phyloP scores from a whole-genome alignment of 2,329 filamentous ascomycete species.

The Beauveria pseudobassiana region DNA sequence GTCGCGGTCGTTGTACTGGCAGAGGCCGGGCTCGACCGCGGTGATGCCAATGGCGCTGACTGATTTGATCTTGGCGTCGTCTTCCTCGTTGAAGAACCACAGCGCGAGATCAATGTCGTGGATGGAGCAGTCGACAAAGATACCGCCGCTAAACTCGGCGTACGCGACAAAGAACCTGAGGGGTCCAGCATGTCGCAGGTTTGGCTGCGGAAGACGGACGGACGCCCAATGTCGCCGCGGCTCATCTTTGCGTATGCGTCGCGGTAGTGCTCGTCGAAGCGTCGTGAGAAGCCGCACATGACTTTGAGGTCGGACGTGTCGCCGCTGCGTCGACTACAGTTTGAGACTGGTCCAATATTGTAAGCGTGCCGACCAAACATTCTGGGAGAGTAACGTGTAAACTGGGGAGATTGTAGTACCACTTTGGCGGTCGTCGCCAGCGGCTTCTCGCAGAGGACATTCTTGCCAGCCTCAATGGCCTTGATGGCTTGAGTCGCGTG shows the following conservation, averaged over 20 bases:
- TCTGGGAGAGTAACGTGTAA: neutral
- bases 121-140: conserved; percentile 65
- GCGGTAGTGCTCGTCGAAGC: conserved; percentile 59
- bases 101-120: conserved; percentile 51
- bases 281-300: conserved; percentile 36
- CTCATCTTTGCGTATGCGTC: conserved; percentile 47
- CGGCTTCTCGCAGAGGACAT: neutral
- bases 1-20: neutral
- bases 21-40: neutral
- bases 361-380: neutral
- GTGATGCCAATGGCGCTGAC: neutral
- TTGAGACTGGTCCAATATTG: neutral
- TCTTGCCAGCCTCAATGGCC: neutral
- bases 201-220: conserved; percentile 56
- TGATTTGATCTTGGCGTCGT: conserved; percentile 37
- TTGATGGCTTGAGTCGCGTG: neutral
- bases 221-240: conserved; percentile 49
- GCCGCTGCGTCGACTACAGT: conserved; percentile 24
- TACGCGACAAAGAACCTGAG: conserved; percentile 59
- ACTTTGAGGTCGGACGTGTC: conserved; percentile 55
- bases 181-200: conserved; percentile 63
- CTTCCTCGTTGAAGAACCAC: conserved; percentile 27
- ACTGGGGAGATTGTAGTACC: neutral
- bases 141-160: conserved; percentile 56
- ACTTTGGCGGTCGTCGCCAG: neutral